Evolutionary conservation across 2,329 filamentous ascomycete genomes (phyloP), one percentile per base, ranked within the genome.

Genomic region (Thelonectria discophora): DNA sequence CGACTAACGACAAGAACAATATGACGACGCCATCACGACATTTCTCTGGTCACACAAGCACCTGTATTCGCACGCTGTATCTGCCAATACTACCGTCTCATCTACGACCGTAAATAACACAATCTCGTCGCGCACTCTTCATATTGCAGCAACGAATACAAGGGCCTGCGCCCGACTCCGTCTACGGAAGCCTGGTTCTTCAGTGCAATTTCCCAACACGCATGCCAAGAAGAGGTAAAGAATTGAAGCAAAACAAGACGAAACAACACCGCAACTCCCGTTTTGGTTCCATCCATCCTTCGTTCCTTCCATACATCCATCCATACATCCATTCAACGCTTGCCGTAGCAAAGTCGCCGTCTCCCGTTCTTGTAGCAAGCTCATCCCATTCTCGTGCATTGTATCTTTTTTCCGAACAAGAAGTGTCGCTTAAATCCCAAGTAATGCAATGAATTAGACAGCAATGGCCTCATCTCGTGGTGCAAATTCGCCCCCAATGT

Each of bases 81-180:
- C 20, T 50, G 15, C 51, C 8, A 47, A 27, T n/a, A 12, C 12
- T n/a, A 49, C 40, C 13, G 45, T 34, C 45, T 49, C 8, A 34
- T 32, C 37, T 17, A 21, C 20, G 13, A 12, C n/a, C 27, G 54
- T 21, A 52, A 67, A 37, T 27, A 49, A 54, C 9, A 55, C 55
- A 55, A 57, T 34, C 55, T 60, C 49, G 58, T 47, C 60, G 48
- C 47, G 17, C 54, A 48, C 60, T 46, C 47, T 20, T 54, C 54
- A 50, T 48, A 50, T 57, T 53, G 56, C 34, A 51, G 37, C 62
- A 57, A 66, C 45, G 24, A 62, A 65, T 39, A 64, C 46, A 63
- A 64, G 59, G 67, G 65, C 63, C 63, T 70, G 65, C 55, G 66
- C 69, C 63, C 67, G 27, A 40, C 62, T 69, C 61, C 61, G 57